These are phyloP conservation scores for Fragaria nilgerrensis DNA, from an alignment of 306 rosid genomes.

Conservation along the genomic window DNA sequence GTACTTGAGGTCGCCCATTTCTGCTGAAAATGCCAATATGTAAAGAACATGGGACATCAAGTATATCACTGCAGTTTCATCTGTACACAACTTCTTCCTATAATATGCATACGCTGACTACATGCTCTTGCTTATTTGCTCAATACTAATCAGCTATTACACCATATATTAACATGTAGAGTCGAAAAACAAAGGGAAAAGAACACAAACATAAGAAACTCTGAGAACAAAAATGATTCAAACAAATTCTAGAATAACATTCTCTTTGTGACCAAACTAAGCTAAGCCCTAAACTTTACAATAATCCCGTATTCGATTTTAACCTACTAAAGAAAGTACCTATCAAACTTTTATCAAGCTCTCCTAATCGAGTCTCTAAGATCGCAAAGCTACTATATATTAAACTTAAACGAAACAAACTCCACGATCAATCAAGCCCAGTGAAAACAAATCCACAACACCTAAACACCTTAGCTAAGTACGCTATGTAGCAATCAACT, in stretches of 20 bases:
- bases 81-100: too few relatives aligned
- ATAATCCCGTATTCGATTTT: not conserved
- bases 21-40: constrained; percentile 33
- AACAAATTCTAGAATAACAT: not conserved
- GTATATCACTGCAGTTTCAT: too few relatives aligned
- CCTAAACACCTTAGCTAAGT: too few relatives aligned
- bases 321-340: not conserved
- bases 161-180: not conserved
- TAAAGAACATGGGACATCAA: not conserved
- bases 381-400: too few relatives aligned
- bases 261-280: not conserved
- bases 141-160: not conserved
- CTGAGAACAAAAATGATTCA: too few relatives aligned
- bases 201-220: too few relatives aligned
- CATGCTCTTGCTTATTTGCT: constrained; percentile 6
- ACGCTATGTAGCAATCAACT: too few relatives aligned
- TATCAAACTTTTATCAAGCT: constrained; percentile 1
- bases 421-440: too few relatives aligned
- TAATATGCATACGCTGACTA: not conserved
- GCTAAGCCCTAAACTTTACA: constrained; percentile 2
- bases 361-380: not conserved
- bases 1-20: constrained; percentile 55
- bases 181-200: not conserved
- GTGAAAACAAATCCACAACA: too few relatives aligned
- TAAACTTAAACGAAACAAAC: too few relatives aligned